Percentiles rank a stretch among this genome's conserved stretches.
phyloP scores from a whole-genome alignment of 2,329 filamentous ascomycete species.

The Pseudogymnoascus pannorum region DNA sequence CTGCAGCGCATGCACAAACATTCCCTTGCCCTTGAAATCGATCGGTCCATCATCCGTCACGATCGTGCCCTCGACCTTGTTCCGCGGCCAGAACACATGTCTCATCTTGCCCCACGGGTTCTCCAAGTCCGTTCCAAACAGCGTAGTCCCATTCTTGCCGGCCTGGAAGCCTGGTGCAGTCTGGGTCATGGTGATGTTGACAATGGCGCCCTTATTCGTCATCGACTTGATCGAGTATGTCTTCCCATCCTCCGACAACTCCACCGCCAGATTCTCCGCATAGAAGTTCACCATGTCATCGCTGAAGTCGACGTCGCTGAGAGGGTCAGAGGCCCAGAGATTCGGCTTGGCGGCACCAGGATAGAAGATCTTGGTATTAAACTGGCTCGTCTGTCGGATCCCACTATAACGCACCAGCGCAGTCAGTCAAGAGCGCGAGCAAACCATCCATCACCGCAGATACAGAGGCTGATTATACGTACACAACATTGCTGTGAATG shows the following conservation, averaged over 20 bases:
- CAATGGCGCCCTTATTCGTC: constrained; percentile 69
- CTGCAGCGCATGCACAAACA: constrained; percentile 82
- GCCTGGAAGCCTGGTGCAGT: constrained; percentile 73
- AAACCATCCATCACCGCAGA: not conserved
- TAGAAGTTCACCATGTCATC: constrained; percentile 77
- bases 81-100: constrained; percentile 92
- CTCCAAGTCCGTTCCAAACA: constrained; percentile 76
- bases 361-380: constrained; percentile 90
- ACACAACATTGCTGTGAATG: constrained; percentile 97
- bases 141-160: constrained; percentile 75
- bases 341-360: constrained; percentile 63
- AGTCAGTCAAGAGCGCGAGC: not conserved
- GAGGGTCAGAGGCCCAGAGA: constrained; percentile 76
- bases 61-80: constrained; percentile 73
- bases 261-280: constrained; percentile 76
- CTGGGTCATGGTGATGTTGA: constrained; percentile 78
- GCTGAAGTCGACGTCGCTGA: constrained; percentile 76
- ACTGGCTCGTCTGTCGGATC: constrained; percentile 83
- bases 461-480: constrained; percentile 34
- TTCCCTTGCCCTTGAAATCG: constrained; percentile 70
- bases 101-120: constrained; percentile 90
- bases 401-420: constrained; percentile 49
- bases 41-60: constrained; percentile 74
- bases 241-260: constrained; percentile 77
- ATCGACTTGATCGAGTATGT: constrained; percentile 86